Evolutionary conservation across 148 eudicot species (phyloP).

Genomic region (Camellia lanceoleosa): DNA sequence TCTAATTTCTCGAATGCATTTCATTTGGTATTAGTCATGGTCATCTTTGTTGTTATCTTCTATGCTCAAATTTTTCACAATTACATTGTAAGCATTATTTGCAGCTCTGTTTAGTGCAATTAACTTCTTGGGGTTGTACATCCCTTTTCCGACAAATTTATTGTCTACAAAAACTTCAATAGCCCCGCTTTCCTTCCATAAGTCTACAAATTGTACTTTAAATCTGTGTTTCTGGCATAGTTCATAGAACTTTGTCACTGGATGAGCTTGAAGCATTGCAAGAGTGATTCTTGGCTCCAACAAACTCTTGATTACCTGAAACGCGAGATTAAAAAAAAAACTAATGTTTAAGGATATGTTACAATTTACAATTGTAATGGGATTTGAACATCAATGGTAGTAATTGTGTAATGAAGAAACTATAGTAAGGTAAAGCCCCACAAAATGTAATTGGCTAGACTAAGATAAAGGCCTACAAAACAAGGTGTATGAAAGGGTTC

Average conservation of each 20-base stretch:
- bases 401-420: too few relatives aligned
- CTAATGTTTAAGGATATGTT: not conserved
- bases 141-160: slow-evolving; percentile 28
- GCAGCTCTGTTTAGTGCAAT: slow-evolving; percentile 43
- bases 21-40: not conserved
- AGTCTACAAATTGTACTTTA: slow-evolving; percentile 16
- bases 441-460: too few relatives aligned
- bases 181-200: slow-evolving; percentile 33
- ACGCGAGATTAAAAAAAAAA: too few relatives aligned
- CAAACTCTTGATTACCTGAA: slow-evolving; percentile 37
- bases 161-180: slow-evolving; percentile 29
- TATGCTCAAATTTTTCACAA: slow-evolving; percentile 4
- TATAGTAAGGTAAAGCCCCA: too few relatives aligned
- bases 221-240: slow-evolving; percentile 45
- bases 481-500: too few relatives aligned
- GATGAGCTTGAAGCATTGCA: slow-evolving; percentile 28
- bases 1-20: too few relatives aligned
- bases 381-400: too few relatives aligned
- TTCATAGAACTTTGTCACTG: slow-evolving; percentile 35
- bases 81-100: slow-evolving; percentile 21
- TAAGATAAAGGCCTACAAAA: too few relatives aligned
- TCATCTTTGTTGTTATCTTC: not conserved
- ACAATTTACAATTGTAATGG: too few relatives aligned
- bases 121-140: slow-evolving; percentile 24
- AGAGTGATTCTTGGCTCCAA: slow-evolving; percentile 50